phyloP scores from a whole-genome alignment of 306 rosid genomes.

The Erythrophleum fordii region DNA sequence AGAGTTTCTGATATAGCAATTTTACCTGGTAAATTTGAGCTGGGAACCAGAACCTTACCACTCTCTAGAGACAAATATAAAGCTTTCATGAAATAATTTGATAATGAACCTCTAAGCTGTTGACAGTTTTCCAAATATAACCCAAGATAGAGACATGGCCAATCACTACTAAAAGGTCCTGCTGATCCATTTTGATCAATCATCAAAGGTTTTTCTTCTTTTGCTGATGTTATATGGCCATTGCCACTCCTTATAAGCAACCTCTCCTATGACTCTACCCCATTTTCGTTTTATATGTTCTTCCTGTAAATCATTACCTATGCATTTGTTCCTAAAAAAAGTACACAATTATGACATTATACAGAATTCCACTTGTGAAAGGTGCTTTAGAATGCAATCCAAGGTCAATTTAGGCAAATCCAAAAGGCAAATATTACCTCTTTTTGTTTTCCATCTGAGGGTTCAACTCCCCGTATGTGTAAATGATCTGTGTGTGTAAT shows the following conservation, averaged over 20 bases:
- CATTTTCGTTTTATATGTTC: conserved; percentile 56
- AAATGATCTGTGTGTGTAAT: not conserved
- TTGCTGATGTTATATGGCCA: conserved; percentile 43
- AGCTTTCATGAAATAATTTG: conserved; percentile 50
- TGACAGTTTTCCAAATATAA: conserved; percentile 40
- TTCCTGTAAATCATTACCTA: conserved; percentile 66
- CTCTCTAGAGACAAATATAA: conserved; percentile 65
- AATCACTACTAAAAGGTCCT: conserved; percentile 39
- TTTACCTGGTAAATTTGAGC: conserved; percentile 76
- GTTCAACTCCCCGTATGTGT: not conserved
- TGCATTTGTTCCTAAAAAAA: conserved; percentile 57
- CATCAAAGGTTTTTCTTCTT: conserved; percentile 33
- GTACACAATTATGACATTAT: conserved; percentile 57
- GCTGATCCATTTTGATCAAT: conserved; percentile 42
- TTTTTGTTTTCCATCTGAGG: conserved; percentile 40
- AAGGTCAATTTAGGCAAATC: conserved; percentile 69
- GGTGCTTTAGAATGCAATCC: conserved; percentile 63
- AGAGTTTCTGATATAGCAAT: not conserved
- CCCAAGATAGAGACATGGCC: conserved; percentile 47
- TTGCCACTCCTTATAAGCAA: conserved; percentile 63
- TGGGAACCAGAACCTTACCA: conserved; percentile 79
- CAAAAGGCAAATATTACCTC: conserved; percentile 45
- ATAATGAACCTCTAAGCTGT: conserved; percentile 36
- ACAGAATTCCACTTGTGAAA: conserved; percentile 64
- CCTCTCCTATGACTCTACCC: conserved; percentile 57